phyloP scores from a whole-genome alignment of 768 basidiomycete genomes.

The Crepidotus variabilis region DNA sequence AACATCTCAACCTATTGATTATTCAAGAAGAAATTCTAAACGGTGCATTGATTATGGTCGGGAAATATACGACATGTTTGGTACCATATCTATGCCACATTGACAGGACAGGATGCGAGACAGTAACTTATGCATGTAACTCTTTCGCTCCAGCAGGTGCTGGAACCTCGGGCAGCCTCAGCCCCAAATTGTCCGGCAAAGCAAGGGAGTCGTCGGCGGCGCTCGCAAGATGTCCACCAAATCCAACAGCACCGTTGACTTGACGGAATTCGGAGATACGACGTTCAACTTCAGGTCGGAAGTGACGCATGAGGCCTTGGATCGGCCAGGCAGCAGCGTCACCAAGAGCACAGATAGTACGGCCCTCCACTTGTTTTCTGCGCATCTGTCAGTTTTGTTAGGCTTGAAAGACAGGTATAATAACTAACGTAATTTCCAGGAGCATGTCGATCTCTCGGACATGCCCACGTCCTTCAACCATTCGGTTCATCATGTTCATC shows the following conservation, averaged over 20 bases:
- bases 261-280: constrained; percentile 79
- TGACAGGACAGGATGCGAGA: too few species aligned
- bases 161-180: constrained; percentile 33
- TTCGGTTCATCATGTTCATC: constrained; percentile 99
- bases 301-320: constrained; percentile 96
- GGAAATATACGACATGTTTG: neutral
- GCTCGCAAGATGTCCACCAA: constrained; percentile 76
- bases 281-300: constrained; percentile 91
- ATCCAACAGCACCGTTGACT: constrained; percentile 77
- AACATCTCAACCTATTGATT: too few species aligned
- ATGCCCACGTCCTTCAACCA: constrained; percentile 90
- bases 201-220: constrained; percentile 69
- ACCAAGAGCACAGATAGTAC: constrained; percentile 95
- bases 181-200: constrained; percentile 71
- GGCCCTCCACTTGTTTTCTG: constrained; percentile 94
- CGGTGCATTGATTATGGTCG: too few species aligned
- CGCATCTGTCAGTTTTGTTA: neutral
- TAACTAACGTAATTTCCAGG: constrained; percentile 80
- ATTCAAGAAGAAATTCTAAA: too few species aligned
- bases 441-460: constrained; percentile 98
- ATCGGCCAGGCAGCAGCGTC: constrained; percentile 99
- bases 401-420: neutral
- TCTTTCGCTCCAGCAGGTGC: constrained; percentile 2
- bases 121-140: neutral
- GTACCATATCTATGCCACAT: neutral